phyloP scores from a whole-genome alignment of 2,329 filamentous ascomycete genomes.

The Colletotrichum eremochloae region DNA sequence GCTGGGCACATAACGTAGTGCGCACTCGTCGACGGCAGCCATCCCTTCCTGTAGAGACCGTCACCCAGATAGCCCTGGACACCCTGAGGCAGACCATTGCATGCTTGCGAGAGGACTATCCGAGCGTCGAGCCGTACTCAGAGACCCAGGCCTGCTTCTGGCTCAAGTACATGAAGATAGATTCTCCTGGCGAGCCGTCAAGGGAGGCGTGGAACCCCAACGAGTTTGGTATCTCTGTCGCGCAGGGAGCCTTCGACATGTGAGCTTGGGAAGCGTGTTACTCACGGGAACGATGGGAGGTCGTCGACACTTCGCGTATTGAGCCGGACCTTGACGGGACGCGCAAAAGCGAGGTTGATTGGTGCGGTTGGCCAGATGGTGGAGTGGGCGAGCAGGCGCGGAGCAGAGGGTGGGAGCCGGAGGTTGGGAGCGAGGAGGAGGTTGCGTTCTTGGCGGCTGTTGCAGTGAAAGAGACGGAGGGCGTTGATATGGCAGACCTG shows the following conservation, averaged over 20 bases:
- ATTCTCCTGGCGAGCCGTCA: background rate
- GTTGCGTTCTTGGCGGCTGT: constrained; percentile 42
- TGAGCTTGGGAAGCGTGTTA: constrained; percentile 30
- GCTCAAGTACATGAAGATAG: constrained; percentile 27
- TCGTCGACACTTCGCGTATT: constrained; percentile 6
- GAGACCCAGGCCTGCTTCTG: constrained; percentile 33
- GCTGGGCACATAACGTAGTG: constrained; percentile 29
- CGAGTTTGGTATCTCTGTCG: constrained; percentile 13
- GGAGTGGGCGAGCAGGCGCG: constrained; percentile 11
- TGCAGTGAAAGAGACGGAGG: constrained; percentile 39
- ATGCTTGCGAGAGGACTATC: constrained; percentile 5
- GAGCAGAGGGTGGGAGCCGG: constrained; percentile 41
- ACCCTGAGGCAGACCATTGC: constrained; percentile 30
- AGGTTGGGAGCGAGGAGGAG: constrained; percentile 44
- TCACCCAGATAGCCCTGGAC: constrained; percentile 14
- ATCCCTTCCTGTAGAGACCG: background rate
- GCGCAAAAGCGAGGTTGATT: constrained; percentile 23
- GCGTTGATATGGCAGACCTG: constrained; percentile 22
- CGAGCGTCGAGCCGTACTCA: constrained; percentile 17
- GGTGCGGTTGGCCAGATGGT: constrained; percentile 39
- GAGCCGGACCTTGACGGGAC: constrained; percentile 39
- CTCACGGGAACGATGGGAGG: constrained; percentile 22
- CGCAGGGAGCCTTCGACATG: constrained; percentile 16
- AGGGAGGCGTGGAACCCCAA: constrained; percentile 10
- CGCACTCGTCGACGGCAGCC: constrained; percentile 15